These are phyloP conservation scores for sorghum (Sorghum bicolor) DNA, from an alignment of 176 grass and related monocot species.

Conservation along the genomic window Sorghum_bicolor_NCBIv3 NC_012874.2:71637001-71637500, in stretches of 20 bases:
- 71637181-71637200: conserved; percentile 82
- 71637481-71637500: conserved; percentile 74
- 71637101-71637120: conserved; percentile 49
- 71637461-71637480: conserved; percentile 79
- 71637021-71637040: neutral
- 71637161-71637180: conserved; percentile 92
- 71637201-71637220: conserved; percentile 75
- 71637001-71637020: conserved; percentile 58
- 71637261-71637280: neutral
- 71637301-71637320: neutral
- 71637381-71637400: conserved; percentile 93
- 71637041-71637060: neutral
- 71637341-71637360: conserved; percentile 67
- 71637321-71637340: neutral
- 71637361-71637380: conserved; percentile 93
- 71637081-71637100: conserved; percentile 35
- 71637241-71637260: conserved; percentile 62
- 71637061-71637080: neutral
- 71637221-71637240: conserved; percentile 60
- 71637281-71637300: too few relatives aligned
- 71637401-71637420: conserved; percentile 81
- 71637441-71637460: conserved; percentile 74
- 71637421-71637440: conserved; percentile 88
- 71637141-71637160: conserved; percentile 85
- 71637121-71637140: conserved; percentile 74